These are phyloP conservation scores for Barnettozyma hawaiiensis DNA, from an alignment of 1,139 yeast genomes.

Conservation along the genomic window DNA sequence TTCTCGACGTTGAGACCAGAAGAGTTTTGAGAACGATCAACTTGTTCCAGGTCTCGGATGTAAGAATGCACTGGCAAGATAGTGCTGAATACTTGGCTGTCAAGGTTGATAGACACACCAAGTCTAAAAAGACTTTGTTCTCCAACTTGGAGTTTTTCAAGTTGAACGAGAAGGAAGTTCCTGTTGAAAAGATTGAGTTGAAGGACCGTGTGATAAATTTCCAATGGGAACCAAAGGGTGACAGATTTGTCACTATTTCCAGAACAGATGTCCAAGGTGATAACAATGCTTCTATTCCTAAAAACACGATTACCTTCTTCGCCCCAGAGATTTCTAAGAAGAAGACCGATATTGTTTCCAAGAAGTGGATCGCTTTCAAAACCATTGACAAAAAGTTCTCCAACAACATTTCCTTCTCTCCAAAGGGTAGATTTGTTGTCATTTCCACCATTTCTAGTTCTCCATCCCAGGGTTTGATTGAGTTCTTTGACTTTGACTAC, in stretches of 20 bases:
- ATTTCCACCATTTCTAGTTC: constrained; percentile 63
- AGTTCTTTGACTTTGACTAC: constrained; percentile 81
- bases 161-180: constrained; percentile 80
- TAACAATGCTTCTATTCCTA: constrained; percentile 59
- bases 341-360: constrained; percentile 33
- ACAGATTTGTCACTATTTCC: constrained; percentile 78
- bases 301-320: constrained; percentile 71
- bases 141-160: constrained; percentile 92
- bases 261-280: constrained; percentile 50
- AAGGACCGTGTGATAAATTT: constrained; percentile 84
- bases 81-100: constrained; percentile 83
- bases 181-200: constrained; percentile 90
- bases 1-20: constrained; percentile 85
- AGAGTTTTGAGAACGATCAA: constrained; percentile 84
- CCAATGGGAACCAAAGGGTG: constrained; percentile 95
- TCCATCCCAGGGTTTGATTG: constrained; percentile 56
- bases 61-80: constrained; percentile 93
- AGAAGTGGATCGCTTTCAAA: constrained; percentile 56
- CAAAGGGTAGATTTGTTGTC: constrained; percentile 85
- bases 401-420: constrained; percentile 83
- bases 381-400: constrained; percentile 56
- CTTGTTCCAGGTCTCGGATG: constrained; percentile 89
- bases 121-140: constrained; percentile 86
- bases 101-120: constrained; percentile 95
- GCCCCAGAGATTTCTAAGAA: constrained; percentile 58